Conservation (phyloP, 345 rosid genomes). For the Dipteronia sinensis region DNA sequence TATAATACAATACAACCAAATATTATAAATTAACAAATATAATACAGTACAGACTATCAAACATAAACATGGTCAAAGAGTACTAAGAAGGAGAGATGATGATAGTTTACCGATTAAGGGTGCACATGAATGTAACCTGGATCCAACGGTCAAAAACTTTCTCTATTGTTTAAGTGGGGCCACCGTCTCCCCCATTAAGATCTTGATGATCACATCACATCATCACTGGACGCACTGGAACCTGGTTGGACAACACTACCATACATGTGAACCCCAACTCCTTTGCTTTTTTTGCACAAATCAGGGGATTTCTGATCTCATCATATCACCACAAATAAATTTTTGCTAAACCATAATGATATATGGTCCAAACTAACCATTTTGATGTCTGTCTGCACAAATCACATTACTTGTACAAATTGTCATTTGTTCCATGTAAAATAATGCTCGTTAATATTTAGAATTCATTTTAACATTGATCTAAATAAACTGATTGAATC, state of each 20-base stretch:
- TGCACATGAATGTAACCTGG: neutral
- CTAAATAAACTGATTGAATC: too few species aligned
- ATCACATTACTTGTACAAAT: too few species aligned
- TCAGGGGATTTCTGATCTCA: neutral
- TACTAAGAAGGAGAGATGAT: neutral
- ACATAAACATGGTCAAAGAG: too few species aligned
- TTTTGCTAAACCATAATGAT: neutral
- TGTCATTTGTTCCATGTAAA: too few species aligned
- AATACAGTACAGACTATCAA: too few species aligned
- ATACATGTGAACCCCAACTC: neutral
- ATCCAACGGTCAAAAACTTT: too few species aligned
- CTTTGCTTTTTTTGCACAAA: neutral
- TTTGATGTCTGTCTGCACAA: too few species aligned
- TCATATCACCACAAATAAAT: neutral
- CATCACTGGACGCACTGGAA: neutral
- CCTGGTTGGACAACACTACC: conserved; percentile 16
- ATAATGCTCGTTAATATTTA: too few species aligned
- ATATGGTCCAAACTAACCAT: neutral
- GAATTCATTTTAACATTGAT: too few species aligned
- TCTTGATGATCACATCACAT: conserved; percentile 14
- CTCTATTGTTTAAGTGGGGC: neutral
- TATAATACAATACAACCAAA: too few species aligned
- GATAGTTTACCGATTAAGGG: neutral
- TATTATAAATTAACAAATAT: too few species aligned
- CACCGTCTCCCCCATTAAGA: neutral